Percentiles rank a stretch among this genome's conserved stretches.
phyloP scores from a whole-genome alignment of 1,139 yeast species.

The Nakaseomyces nivariensis region DNA sequence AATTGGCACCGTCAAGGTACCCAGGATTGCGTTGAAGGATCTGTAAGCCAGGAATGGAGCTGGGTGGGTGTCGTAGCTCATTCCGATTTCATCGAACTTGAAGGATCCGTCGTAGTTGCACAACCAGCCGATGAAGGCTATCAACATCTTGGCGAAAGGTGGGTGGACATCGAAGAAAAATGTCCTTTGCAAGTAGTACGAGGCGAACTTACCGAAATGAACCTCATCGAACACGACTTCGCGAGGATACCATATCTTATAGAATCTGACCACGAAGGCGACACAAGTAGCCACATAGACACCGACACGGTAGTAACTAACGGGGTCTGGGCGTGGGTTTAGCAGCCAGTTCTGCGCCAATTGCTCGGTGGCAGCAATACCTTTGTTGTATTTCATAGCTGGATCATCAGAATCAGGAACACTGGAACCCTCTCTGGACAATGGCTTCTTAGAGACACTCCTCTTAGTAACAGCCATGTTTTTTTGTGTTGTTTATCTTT shows the following conservation, averaged over 20 bases:
- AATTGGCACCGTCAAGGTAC: constrained; percentile 72
- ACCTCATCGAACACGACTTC: constrained; percentile 98
- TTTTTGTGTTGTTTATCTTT: too few species aligned
- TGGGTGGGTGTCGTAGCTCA: constrained; percentile 58
- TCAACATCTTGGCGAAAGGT: constrained; percentile 88
- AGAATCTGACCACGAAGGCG: constrained; percentile 67
- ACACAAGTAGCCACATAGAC: constrained; percentile 41
- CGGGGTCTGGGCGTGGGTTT: constrained; percentile 19
- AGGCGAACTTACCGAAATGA: constrained; percentile 93
- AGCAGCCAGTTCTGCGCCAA: constrained; percentile 21
- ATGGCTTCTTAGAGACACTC: neutral
- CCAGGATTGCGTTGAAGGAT: constrained; percentile 69
- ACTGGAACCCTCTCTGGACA: neutral
- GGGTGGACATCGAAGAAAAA: constrained; percentile 96
- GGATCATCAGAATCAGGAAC: constrained; percentile 14
- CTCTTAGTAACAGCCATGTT: constrained; percentile 5
- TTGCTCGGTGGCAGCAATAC: constrained; percentile 7
- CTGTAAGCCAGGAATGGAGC: constrained; percentile 91
- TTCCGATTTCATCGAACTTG: constrained; percentile 87
- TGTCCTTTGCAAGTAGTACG: constrained; percentile 71
- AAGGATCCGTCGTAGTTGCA: constrained; percentile 84
- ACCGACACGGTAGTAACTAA: constrained; percentile 14
- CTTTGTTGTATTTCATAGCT: constrained; percentile 12
- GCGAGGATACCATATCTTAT: constrained; percentile 57
- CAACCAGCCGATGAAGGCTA: constrained; percentile 84